Base-by-base conservation (phyloP, 2,329 filamentous ascomycete genomes). In the Fonsecaea pugnacius region DNA sequence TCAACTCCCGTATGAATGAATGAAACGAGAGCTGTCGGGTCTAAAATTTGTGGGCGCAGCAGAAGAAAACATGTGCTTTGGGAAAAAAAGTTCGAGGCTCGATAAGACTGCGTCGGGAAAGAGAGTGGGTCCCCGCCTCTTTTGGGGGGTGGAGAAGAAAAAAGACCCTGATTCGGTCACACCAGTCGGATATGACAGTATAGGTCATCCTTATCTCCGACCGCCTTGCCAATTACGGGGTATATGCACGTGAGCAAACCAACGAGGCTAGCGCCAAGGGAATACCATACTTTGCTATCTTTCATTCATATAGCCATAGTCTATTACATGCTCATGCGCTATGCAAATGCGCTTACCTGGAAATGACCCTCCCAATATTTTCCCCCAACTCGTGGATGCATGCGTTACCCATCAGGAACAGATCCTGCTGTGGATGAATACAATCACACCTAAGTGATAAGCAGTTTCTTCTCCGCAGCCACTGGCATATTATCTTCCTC, bases 401-500 rank as follows among this genome's bases (percentile, higher is more conserved):
- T 48, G 43, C 43, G 18, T 27, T 4, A 5, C 10, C 43, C 43
- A 27, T 14, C 43, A 48, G 43, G 10, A 46, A 21, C 2, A 9
- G 9, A 21, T 9, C 18, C 43, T 27, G 3, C 43, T 27, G 5
- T 48, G 43, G 21, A 14, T 18, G 43, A 48, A 24, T 48, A 48
- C 43, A 48, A 48, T 48, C 21, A 48, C 18, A 48, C 10, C 43
- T 48, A 48, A 48, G 43, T 48, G 43, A 48, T 27, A 48, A 48
- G 43, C 43, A 48, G 18, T 48, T 48, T 48, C 43, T 48, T 48
- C 43, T 48, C 43, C 43, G 43, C 18, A 1, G 21, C 43, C 43
- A 48, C 21, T 7, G 43, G 43, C 43, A 48, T 48, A 10, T 24
- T 48, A 48, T 66, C 60, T 38, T 69, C 67, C 63, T 91, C 89